Evolutionary conservation across 2,329 filamentous ascomycete genomes (phyloP).

Genomic region (Aspergillus bombycis): DNA sequence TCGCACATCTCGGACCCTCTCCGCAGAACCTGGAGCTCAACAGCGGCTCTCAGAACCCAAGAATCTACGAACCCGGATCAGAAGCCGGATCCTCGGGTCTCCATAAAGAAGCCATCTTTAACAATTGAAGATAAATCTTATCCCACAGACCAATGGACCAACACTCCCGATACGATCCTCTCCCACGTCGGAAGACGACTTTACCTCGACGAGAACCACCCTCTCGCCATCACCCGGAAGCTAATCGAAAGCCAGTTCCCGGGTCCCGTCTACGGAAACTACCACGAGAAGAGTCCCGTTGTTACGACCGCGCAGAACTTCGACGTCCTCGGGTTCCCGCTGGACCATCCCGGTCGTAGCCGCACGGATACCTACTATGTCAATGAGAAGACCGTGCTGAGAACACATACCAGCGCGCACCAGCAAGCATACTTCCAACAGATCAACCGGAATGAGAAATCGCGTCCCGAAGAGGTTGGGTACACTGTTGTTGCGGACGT

Average conservation of each 20-base stretch:
- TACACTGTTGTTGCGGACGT: constrained; percentile 94
- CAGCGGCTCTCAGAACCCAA: constrained; percentile 29
- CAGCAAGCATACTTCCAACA: constrained; percentile 79
- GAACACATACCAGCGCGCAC: constrained; percentile 94
- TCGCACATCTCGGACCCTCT: constrained; percentile 21
- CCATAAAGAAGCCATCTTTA: constrained; percentile 39
- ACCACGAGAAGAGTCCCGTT: constrained; percentile 80
- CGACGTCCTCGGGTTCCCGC: constrained; percentile 90
- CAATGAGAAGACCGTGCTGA: constrained; percentile 78
- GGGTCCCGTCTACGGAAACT: constrained; percentile 68
- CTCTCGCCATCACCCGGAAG: constrained; percentile 84
- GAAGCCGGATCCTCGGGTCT: constrained; percentile 4
- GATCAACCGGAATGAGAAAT: constrained; percentile 54
- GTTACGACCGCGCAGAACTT: constrained; percentile 89
- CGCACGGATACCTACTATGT: constrained; percentile 95
- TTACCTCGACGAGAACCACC: constrained; percentile 91
- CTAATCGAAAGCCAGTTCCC: constrained; percentile 92
- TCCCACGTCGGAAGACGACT: constrained; percentile 73
- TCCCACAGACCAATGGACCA: constrained; percentile 78
- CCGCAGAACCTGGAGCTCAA: constrained; percentile 38
- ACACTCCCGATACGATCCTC: constrained; percentile 75
- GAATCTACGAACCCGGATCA: constrained; percentile 17
- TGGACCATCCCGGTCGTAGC: constrained; percentile 83
- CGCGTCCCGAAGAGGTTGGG: constrained; percentile 57
- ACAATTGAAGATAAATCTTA: constrained; percentile 67